Evolutionary conservation across 805 yeast genomes (phyloP), one percentile per base, ranked within the genome.

Genomic region (Kodamaea neixiangensis): DNA sequence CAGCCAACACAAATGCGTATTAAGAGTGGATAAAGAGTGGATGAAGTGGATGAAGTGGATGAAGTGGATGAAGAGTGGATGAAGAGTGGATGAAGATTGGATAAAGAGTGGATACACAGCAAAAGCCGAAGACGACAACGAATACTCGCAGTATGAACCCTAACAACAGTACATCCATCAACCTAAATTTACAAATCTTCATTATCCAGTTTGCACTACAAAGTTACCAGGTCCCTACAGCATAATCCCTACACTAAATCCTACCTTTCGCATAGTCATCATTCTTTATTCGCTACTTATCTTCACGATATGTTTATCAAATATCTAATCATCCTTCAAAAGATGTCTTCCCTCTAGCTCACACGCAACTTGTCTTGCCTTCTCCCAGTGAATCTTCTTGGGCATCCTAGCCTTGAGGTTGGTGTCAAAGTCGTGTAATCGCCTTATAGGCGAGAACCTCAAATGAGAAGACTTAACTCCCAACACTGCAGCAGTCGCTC

Each of bases 351-450:
- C 94, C 38, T 87, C 96, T 66, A 93, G 75, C 70, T 84, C 85
- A 73, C 91, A 96, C 51, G 93, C 88, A 64, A 89, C 81, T 46
- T 85, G 86, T 63, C 96, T 80, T 47, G 85, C 74, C 25, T 76
- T 76, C 45, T 78, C 75, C 99, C 99, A 94, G 70, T 87, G 90
- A 46, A 91, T 85, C 51, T 76, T 72, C 76, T 89, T 91, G 61
- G 98, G 96, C 81, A 94, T 85, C 77, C 99, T 86, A 68, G 76
- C 81, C 18, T 71, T 76, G 34, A 88, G 67, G 59, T 89, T 90
- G 14, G 98, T 90, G 71, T 94, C 98, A 64, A 75, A 86, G 65
- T 92, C 96, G 71, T 88, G 92, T 57, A 93, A 77, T 53, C 79
- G 80, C 65, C 88, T 79, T 51, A 94, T 80, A 7, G 94, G 76